phyloP scores from a whole-genome alignment of 768 basidiomycete species.

The Amanita polypyramis region DNA sequence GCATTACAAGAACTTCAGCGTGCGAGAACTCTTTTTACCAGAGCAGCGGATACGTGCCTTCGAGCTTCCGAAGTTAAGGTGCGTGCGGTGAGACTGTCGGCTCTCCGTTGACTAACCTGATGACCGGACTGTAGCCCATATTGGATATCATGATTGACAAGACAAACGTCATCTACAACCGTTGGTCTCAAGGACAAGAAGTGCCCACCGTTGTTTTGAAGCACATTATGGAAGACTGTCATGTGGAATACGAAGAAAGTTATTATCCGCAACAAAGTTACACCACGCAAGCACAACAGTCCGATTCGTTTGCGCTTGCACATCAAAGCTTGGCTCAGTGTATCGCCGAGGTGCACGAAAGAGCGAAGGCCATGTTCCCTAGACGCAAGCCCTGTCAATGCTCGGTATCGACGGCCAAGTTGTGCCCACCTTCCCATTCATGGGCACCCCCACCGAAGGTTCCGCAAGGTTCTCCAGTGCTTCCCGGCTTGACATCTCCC shows the following conservation, averaged over 20 bases:
- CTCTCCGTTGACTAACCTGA: not conserved
- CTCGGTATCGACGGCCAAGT: conserved; percentile 16
- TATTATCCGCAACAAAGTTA: conserved; percentile 11
- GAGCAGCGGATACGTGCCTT: conserved; percentile 34
- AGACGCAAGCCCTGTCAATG: conserved; percentile 35
- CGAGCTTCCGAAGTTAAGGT: conserved; percentile 36
- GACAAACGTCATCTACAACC: conserved; percentile 37
- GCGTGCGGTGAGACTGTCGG: conserved; percentile 13
- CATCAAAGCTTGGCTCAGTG: conserved; percentile 36
- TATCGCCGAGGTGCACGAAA: conserved; percentile 35
- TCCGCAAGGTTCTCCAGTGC: conserved; percentile 22
- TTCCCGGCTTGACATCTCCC: conserved; percentile 21
- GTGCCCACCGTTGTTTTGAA: conserved; percentile 31
- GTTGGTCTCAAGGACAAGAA: conserved; percentile 36
- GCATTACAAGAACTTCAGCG: conserved; percentile 53
- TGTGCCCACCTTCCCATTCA: conserved; percentile 32
- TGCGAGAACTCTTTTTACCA: conserved; percentile 32
- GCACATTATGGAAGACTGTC: conserved; percentile 22
- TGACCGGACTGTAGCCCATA: conserved; percentile 24
- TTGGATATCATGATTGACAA: conserved; percentile 41
- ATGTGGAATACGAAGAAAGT: conserved; percentile 12
- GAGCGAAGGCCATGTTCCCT: conserved; percentile 31
- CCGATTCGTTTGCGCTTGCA: conserved; percentile 29
- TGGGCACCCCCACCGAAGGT: conserved; percentile 32
- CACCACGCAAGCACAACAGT: not conserved